A percentile compares a stretch with the other conserved stretches of the same genome.
Conservation (phyloP, 345 rosid species). For the Zanthoxylum bungeanum region DNA sequence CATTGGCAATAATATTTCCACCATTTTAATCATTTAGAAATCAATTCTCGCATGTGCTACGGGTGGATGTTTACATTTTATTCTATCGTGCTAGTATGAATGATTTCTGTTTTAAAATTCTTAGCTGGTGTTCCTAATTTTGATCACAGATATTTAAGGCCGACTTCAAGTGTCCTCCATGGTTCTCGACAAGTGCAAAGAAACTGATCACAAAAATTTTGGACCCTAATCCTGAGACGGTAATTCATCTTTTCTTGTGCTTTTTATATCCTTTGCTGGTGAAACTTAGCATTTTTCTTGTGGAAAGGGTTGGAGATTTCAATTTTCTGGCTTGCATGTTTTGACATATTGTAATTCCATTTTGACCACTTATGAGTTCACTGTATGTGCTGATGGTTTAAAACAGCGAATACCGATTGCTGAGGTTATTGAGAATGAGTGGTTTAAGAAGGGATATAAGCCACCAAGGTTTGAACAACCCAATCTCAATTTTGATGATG, state of each 20-base stretch:
- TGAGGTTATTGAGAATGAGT: constrained; percentile 83
- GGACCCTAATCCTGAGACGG: constrained; percentile 88
- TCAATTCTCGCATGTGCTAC: neutral
- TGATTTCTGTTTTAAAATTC: constrained; percentile 1
- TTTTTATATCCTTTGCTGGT: neutral
- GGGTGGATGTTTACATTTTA: neutral
- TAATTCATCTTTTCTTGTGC: constrained; percentile 26
- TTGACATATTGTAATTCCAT: neutral
- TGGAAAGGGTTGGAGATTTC: neutral
- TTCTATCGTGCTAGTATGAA: neutral
- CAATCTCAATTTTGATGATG: constrained; percentile 73
- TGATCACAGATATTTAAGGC: constrained; percentile 83
- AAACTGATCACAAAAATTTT: constrained; percentile 84
- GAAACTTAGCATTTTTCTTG: constrained; percentile 1
- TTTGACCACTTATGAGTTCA: constrained; percentile 2
- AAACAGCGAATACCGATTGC: constrained; percentile 81
- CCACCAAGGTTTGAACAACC: constrained; percentile 79
- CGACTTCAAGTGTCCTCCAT: constrained; percentile 84
- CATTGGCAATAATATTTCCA: too few species aligned
- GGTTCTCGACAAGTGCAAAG: constrained; percentile 96
- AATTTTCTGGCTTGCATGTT: constrained; percentile 4
- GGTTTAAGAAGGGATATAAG: constrained; percentile 98
- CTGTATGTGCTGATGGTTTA: constrained; percentile 22
- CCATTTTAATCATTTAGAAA: neutral
- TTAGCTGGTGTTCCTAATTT: constrained; percentile 3